Conservation (phyloP, 768 basidiomycete genomes). For the Sistotremastrum niveocremeum region DNA sequence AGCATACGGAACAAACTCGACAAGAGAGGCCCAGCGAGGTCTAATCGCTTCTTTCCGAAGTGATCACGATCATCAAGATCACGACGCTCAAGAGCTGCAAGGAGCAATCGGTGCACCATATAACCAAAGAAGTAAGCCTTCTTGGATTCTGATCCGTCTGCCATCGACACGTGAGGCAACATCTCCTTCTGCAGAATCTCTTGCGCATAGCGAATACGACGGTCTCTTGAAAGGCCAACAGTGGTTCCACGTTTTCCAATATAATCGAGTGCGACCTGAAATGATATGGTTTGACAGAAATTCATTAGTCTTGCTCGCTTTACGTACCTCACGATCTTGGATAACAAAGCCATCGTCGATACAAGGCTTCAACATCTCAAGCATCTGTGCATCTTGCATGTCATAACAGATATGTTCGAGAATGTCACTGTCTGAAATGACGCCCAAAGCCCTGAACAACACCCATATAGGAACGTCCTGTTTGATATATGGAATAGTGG, state of each 20-base stretch:
- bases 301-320: background rate
- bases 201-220: conserved; percentile 90
- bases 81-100: conserved; percentile 86
- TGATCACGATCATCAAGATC: conserved; percentile 99
- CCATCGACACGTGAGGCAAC: conserved; percentile 93
- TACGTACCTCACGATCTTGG: conserved; percentile 79
- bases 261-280: conserved; percentile 74
- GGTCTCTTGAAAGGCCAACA: conserved; percentile 80
- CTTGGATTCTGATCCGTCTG: conserved; percentile 90
- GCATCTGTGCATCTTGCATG: conserved; percentile 88
- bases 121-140: conserved; percentile 99
- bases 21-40: conserved; percentile 88
- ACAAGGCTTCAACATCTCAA: conserved; percentile 97
- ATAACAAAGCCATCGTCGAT: conserved; percentile 98
- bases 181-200: conserved; percentile 99
- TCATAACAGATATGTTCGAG: conserved; percentile 98
- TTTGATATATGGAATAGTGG: conserved; percentile 95
- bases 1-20: conserved; percentile 98
- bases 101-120: conserved; percentile 92
- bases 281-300: conserved; percentile 1
- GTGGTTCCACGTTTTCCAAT: conserved; percentile 97
- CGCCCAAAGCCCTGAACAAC: conserved; percentile 93
- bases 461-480: conserved; percentile 98
- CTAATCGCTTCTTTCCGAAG: conserved; percentile 95
- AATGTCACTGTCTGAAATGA: conserved; percentile 95